Conservation (phyloP, 306 rosid genomes). For the Sicyos baderoa region DNA sequence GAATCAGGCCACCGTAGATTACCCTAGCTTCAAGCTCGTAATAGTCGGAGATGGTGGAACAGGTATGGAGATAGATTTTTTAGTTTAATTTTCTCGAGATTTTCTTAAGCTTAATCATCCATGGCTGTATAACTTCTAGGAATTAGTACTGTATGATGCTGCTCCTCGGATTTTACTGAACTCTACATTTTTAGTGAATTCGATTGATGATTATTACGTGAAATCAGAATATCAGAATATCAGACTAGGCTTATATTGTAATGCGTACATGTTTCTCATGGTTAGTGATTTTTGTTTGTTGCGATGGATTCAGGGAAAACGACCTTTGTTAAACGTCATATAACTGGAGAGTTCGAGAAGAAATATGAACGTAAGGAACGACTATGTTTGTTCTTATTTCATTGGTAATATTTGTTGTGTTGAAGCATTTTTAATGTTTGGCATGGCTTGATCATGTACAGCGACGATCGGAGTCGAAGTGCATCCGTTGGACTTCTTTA, state of each 20-base stretch:
- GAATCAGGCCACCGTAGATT: conserved; percentile 67
- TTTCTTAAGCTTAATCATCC: background rate
- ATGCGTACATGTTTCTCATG: background rate
- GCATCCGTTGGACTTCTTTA: conserved; percentile 28
- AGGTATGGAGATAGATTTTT: conserved; percentile 27
- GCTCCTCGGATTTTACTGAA: background rate
- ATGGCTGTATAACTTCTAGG: background rate
- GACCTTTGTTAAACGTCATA: conserved; percentile 28
- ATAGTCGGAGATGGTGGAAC: conserved; percentile 87
- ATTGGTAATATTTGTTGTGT: background rate
- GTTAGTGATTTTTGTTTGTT: background rate
- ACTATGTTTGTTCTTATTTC: background rate
- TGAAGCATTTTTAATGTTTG: background rate
- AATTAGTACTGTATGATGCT: background rate
- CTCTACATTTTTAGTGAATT: background rate
- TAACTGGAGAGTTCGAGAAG: conserved; percentile 32
- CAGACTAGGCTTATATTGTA: background rate
- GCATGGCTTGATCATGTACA: background rate
- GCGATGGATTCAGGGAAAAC: conserved; percentile 23
- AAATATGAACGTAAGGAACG: conserved; percentile 25
- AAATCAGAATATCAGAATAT: background rate
- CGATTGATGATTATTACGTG: background rate
- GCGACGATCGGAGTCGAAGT: conserved; percentile 32
- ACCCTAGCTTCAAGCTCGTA: conserved; percentile 78
- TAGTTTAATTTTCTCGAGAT: background rate